phyloP scores from a whole-genome alignment of 495 filamentous ascomycete genomes.

The Filosporella fistucella region DNA sequence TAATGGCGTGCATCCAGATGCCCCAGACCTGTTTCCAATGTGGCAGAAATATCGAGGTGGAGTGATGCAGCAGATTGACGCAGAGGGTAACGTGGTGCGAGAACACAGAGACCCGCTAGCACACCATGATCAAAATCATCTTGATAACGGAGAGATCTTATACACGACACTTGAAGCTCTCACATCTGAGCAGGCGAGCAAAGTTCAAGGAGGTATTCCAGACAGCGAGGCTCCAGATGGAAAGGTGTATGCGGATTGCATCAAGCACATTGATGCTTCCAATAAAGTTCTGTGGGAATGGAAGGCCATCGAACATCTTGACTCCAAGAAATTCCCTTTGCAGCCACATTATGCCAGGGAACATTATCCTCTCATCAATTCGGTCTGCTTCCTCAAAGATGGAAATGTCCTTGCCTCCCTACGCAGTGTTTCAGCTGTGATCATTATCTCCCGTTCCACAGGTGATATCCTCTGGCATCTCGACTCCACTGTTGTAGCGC shows the following conservation, averaged over 20 bases:
- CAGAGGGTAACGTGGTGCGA: conserved; percentile 30
- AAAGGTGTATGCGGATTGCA: conserved; percentile 37
- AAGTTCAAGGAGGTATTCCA: conserved; percentile 35
- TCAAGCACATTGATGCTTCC: conserved; percentile 33
- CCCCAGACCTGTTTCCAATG: conserved; percentile 36
- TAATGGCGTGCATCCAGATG: conserved; percentile 37
- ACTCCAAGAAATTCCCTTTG: conserved; percentile 28
- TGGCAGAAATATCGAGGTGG: conserved; percentile 44
- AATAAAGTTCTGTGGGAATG: conserved; percentile 37
- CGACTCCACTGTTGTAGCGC: conserved; percentile 32
- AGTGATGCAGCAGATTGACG: conserved; percentile 37
- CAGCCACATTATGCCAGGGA: conserved; percentile 39
- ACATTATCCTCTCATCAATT: conserved; percentile 42
- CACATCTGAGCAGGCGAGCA: conserved; percentile 28
- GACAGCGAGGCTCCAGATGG: conserved; percentile 34
- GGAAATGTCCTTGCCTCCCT: conserved; percentile 40
- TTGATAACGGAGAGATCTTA: conserved; percentile 35
- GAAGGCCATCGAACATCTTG: conserved; percentile 37
- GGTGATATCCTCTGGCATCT: conserved; percentile 39
- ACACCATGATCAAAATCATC: conserved; percentile 44
- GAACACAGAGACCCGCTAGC: conserved; percentile 37
- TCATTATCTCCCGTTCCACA: conserved; percentile 35
- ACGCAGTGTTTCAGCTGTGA: conserved; percentile 35
- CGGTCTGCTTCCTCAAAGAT: conserved; percentile 29
- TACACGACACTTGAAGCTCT: conserved; percentile 40